These are phyloP conservation scores for Rhizophagus sp. DNA, from an alignment of 192 early-diverging fungal species.

Conservation along the genomic window DNA sequence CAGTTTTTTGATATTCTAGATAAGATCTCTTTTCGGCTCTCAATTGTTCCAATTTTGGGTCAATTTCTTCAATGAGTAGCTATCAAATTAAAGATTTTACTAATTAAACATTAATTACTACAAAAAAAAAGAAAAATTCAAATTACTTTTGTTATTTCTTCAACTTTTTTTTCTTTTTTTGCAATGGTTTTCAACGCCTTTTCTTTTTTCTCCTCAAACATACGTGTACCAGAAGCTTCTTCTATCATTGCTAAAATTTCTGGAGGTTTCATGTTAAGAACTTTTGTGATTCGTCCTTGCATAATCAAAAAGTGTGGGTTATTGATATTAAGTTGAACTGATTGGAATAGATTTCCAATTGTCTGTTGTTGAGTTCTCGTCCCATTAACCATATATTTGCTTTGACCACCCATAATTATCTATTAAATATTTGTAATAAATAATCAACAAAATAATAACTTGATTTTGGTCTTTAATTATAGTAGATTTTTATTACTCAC, in stretches of 20 bases:
- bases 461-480: too few species aligned
- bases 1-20: slow-evolving; percentile 92
- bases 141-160: slow-evolving; percentile 77
- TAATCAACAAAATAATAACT: too few species aligned
- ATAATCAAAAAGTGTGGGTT: slow-evolving; percentile 99
- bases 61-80: slow-evolving; percentile 87
- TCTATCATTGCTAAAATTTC: slow-evolving; percentile 98
- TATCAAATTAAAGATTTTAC: slow-evolving; percentile 32
- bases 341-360: slow-evolving; percentile 92
- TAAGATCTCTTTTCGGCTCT: slow-evolving; percentile 84
- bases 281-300: slow-evolving; percentile 99
- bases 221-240: slow-evolving; percentile 97
- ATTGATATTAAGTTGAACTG: slow-evolving; percentile 98
- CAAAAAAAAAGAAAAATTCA: background rate
- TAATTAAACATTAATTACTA: background rate
- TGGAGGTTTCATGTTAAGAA: slow-evolving; percentile 98
- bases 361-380: slow-evolving; percentile 85
- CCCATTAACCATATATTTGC: slow-evolving; percentile 98
- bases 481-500: slow-evolving; percentile 46
- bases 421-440: background rate
- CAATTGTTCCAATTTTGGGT: slow-evolving; percentile 88
- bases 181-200: slow-evolving; percentile 91
- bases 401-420: slow-evolving; percentile 86
- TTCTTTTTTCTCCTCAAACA: slow-evolving; percentile 98
- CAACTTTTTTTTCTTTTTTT: slow-evolving; percentile 95